These are phyloP conservation scores for Lantana camara DNA, from an alignment of 257 asterid genomes.

Conservation along the genomic window DNA sequence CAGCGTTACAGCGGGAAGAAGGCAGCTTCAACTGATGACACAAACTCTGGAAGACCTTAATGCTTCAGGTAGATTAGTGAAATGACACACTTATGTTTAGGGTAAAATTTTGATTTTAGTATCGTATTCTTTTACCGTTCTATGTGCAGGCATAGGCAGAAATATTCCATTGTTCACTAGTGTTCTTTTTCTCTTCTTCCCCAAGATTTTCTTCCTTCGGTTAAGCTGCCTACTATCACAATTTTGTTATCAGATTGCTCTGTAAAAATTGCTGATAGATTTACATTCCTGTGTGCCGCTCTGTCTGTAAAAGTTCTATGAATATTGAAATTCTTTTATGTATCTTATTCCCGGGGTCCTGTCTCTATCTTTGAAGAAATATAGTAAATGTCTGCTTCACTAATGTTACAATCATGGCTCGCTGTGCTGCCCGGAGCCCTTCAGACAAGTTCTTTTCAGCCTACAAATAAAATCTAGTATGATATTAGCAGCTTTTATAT, in stretches of 20 bases:
- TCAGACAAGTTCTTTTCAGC: constrained; percentile 28
- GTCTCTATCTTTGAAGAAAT: constrained; percentile 14
- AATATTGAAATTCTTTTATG: constrained; percentile 1
- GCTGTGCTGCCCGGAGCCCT: constrained; percentile 37
- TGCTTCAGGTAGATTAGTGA: constrained; percentile 42
- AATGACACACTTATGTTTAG: constrained; percentile 31
- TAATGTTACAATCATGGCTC: constrained; percentile 25
- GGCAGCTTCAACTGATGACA: constrained; percentile 59
- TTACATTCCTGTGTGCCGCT: constrained; percentile 23
- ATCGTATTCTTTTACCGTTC: constrained; percentile 34
- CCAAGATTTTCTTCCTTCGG: too few relatives aligned
- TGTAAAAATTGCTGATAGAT: constrained; percentile 20
- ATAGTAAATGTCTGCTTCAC: constrained; percentile 20
- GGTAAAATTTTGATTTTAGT: constrained; percentile 30
- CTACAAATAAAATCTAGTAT: constrained; percentile 24
- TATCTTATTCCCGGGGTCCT: constrained; percentile 23
- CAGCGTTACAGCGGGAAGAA: constrained; percentile 91
- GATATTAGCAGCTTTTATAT: constrained; percentile 16
- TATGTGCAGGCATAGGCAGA: constrained; percentile 29
- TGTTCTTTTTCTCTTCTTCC: constrained; percentile 18
- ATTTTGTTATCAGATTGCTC: constrained; percentile 24
- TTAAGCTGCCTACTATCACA: constrained; percentile 16
- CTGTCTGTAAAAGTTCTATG: constrained; percentile 25
- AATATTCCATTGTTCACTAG: constrained; percentile 23
- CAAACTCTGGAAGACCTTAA: constrained; percentile 56